Evolutionary conservation across 352 stramenopile genomes (phyloP).

Genomic region (Detonula confervacea): DNA sequence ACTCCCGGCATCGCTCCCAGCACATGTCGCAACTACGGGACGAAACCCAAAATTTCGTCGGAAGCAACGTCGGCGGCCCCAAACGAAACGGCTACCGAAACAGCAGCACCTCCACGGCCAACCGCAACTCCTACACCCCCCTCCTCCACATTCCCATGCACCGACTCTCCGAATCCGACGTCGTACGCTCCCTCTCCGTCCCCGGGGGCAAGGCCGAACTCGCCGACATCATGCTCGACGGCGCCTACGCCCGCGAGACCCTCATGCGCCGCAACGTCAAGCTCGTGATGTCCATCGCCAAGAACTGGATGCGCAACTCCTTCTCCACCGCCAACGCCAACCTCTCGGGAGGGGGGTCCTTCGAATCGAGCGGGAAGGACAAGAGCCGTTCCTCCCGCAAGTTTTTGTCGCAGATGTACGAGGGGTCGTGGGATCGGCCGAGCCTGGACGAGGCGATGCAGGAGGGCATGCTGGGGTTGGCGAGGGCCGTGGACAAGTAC

Average conservation of each 20-base stretch:
- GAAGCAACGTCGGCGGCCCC: background rate
- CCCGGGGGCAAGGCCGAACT: constrained; percentile 55
- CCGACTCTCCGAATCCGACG: constrained; percentile 63
- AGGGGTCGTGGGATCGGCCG: constrained; percentile 62
- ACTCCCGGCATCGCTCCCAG: constrained; percentile 43
- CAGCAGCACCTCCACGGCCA: constrained; percentile 5
- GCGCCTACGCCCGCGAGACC: constrained; percentile 57
- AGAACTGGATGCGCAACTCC: constrained; percentile 76
- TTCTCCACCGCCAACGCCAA: constrained; percentile 52
- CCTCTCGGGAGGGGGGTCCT: too few species aligned
- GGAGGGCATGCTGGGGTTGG: constrained; percentile 86
- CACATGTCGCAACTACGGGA: constrained; percentile 37
- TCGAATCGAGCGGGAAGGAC: background rate
- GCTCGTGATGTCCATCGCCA: constrained; percentile 86
- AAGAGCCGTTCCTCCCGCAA: constrained; percentile 5
- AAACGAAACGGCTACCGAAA: constrained; percentile 24
- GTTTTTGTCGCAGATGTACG: constrained; percentile 50
- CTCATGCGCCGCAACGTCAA: constrained; percentile 84
- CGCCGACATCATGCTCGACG: constrained; percentile 62
- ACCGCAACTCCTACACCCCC: constrained; percentile 41
- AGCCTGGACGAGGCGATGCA: constrained; percentile 86
- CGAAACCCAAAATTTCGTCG: background rate
- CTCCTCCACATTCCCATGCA: constrained; percentile 45
- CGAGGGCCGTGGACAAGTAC: constrained; percentile 85
- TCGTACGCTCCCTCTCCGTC: constrained; percentile 44